Evolutionary conservation across 2,329 filamentous ascomycete genomes (phyloP).

Genomic region (Pseudopithomyces maydicus): DNA sequence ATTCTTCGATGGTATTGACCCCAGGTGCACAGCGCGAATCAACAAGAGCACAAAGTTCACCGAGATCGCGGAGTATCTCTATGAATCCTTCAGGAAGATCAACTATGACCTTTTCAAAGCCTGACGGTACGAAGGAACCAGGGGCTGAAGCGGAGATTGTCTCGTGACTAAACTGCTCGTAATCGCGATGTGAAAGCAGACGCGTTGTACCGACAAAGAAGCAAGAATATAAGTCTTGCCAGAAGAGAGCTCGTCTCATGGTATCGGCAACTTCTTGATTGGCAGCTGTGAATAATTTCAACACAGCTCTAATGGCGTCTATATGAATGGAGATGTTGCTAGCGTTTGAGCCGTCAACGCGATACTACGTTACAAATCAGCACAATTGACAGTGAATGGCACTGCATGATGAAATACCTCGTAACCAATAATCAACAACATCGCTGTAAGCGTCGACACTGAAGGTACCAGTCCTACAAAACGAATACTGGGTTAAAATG

Average conservation of each 20-base stretch:
- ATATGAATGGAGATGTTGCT: conserved; percentile 19
- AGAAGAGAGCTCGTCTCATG: conserved; percentile 20
- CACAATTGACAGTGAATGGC: not conserved
- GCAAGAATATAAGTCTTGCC: conserved; percentile 24
- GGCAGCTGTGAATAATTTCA: conserved; percentile 8
- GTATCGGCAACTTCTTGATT: conserved; percentile 10
- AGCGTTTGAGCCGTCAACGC: conserved; percentile 14
- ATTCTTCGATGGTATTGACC: conserved; percentile 2
- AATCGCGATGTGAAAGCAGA: conserved; percentile 17
- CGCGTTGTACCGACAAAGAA: conserved; percentile 16
- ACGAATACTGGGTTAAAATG: too few relatives aligned
- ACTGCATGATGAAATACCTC: conserved; percentile 10
- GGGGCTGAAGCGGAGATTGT: not conserved
- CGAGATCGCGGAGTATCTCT: conserved; percentile 17
- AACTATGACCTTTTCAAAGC: conserved; percentile 6
- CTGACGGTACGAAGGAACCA: conserved; percentile 5
- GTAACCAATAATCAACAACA: conserved; percentile 25
- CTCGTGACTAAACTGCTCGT: conserved; percentile 5
- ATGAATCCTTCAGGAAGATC: conserved; percentile 6
- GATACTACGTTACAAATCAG: conserved; percentile 9
- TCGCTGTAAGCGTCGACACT: conserved; percentile 21
- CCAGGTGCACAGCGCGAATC: conserved; percentile 9
- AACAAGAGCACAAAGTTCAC: conserved; percentile 13
- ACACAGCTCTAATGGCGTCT: conserved; percentile 13
- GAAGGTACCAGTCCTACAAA: conserved; percentile 6